A percentile compares a stretch with the other conserved stretches of the same genome.
Evolutionary conservation across 768 basidiomycete species (phyloP).

Genomic region (Mrakia frigida): DNA sequence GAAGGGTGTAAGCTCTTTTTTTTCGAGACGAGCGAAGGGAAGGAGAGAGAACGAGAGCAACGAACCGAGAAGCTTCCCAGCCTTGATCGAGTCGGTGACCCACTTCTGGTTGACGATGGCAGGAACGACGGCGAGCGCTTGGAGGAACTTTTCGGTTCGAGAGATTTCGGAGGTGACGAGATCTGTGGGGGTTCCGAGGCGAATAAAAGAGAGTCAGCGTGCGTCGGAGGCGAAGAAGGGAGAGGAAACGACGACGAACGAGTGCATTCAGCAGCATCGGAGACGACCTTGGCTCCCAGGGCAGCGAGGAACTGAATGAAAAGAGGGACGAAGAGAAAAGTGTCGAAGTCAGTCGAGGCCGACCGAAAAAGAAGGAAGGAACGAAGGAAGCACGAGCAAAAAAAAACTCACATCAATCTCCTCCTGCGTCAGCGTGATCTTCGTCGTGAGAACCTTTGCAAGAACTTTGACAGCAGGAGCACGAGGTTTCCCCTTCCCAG

Average conservation of each 20-base stretch:
- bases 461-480: conserved; percentile 48
- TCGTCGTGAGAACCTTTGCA: conserved; percentile 54
- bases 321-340: not conserved
- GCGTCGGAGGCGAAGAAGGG: not conserved
- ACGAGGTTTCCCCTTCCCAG: conserved; percentile 5
- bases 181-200: conserved; percentile 42
- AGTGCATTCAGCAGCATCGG: conserved; percentile 64
- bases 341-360: not conserved
- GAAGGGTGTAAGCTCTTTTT: not conserved
- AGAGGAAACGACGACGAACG: conserved; percentile 3
- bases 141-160: conserved; percentile 83
- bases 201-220: too few species aligned
- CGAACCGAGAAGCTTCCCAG: conserved; percentile 61
- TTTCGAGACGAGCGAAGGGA: not conserved
- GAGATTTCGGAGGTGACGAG: conserved; percentile 64
- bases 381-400: not conserved
- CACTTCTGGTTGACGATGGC: conserved; percentile 63
- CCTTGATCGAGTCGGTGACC: conserved; percentile 58
- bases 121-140: conserved; percentile 62
- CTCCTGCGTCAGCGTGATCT: conserved; percentile 56
- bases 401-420: conserved; percentile 52
- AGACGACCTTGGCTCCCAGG: conserved; percentile 63
- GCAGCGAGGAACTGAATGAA: conserved; percentile 54
- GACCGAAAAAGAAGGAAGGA: too few species aligned
- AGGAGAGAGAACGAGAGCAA: conserved; percentile 28